phyloP scores from a whole-genome alignment of 805 yeast species.

The Diddensiella caesifluorescens region DNA sequence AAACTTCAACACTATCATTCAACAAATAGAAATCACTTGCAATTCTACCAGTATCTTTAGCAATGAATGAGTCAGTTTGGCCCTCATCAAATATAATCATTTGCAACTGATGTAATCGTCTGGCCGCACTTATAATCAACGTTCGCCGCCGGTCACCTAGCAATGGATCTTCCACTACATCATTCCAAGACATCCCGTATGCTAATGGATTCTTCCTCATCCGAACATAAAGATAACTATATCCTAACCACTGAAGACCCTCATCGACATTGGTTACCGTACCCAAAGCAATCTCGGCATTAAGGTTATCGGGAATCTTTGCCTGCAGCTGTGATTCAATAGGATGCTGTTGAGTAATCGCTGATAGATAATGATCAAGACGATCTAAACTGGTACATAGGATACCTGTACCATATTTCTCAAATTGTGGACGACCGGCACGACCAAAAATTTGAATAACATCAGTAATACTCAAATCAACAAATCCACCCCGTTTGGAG shows the following conservation, averaged over 20 bases:
- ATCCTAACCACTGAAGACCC: constrained; percentile 96
- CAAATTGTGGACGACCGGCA: constrained; percentile 98
- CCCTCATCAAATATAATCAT: constrained; percentile 88
- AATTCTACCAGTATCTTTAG: constrained; percentile 89
- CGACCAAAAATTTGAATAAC: constrained; percentile 98
- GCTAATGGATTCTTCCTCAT: constrained; percentile 93
- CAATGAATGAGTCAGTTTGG: constrained; percentile 63
- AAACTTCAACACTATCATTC: constrained; percentile 80
- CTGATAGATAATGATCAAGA: constrained; percentile 81
- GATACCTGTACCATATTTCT: constrained; percentile 86
- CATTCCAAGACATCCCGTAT: constrained; percentile 87
- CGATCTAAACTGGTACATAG: constrained; percentile 77
- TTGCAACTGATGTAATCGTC: constrained; percentile 76
- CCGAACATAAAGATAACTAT: constrained; percentile 87
- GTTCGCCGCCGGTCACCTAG: constrained; percentile 66
- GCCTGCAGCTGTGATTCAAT: constrained; percentile 80
- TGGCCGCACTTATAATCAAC: constrained; percentile 75
- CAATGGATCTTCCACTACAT: constrained; percentile 75
- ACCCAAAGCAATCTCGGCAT: constrained; percentile 94
- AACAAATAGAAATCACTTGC: constrained; percentile 90
- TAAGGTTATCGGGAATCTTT: constrained; percentile 82
- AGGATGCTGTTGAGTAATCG: constrained; percentile 91
- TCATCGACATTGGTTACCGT: constrained; percentile 92
- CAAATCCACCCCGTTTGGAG: constrained; percentile 88
- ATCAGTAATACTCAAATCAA: constrained; percentile 91